Evolutionary conservation across 257 asterid genomes (phyloP).

Genomic region (Jacaranda mimosifolia): DNA sequence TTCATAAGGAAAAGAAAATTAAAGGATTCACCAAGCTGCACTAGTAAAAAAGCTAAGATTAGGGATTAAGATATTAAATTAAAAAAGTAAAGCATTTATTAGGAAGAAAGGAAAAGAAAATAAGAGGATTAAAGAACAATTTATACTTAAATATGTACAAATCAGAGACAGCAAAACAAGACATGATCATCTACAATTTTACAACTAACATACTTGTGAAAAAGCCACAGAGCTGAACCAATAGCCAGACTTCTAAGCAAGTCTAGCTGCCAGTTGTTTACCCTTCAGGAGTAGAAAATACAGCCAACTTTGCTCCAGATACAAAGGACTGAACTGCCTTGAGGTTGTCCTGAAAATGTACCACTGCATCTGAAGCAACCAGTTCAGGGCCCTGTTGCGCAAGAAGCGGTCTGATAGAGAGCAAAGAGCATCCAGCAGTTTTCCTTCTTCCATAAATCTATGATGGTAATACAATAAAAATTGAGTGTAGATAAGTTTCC

Average conservation of each 20-base stretch:
- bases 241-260: constrained; percentile 81
- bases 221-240: constrained; percentile 41
- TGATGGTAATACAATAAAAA: constrained; percentile 31
- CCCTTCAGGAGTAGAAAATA: constrained; percentile 90
- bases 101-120: no score
- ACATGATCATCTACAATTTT: constrained; percentile 17
- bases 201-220: constrained; percentile 19
- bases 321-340: constrained; percentile 60
- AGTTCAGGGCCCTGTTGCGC: constrained; percentile 88
- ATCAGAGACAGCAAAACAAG: no score
- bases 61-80: no score
- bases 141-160: no score
- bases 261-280: constrained; percentile 83
- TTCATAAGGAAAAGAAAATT: neutral
- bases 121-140: no score
- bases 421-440: constrained; percentile 89
- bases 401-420: constrained; percentile 94
- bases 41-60: no score
- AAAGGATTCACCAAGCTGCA: no score
- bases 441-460: constrained; percentile 94
- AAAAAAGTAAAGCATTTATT: no score
- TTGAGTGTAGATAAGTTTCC: constrained; percentile 2
- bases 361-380: constrained; percentile 79
- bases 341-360: constrained; percentile 54
- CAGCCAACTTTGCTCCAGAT: constrained; percentile 94